Evolutionary conservation across 305 asterid genomes (phyloP), one percentile per base, ranked within the genome.

Genomic region (Fraxinus latifolia): DNA sequence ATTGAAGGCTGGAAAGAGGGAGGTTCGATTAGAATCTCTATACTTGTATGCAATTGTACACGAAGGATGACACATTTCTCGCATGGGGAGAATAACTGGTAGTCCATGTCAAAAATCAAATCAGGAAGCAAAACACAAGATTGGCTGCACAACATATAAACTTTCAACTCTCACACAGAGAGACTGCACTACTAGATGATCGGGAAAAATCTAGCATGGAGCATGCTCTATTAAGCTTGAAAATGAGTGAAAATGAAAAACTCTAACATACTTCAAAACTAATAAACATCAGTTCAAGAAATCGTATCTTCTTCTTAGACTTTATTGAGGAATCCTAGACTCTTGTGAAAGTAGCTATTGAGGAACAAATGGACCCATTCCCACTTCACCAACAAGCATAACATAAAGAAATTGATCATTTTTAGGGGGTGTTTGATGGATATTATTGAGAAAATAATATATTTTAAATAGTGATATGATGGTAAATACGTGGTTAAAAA

Each of bases 21-120:
- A 94, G 89, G 76, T 92, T 92, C 0, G 93, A 91, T 91, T 90
- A 3, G 96, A 92, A 83, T 94, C 95, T 23, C 96, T 88, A 82
- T 94, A 93, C 85, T 91, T 94, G 89, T 90, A 94, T 73, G 82
- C 89, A 80, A 93, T 94, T 70, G 91, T 86, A 83, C 97, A 93
- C n/a, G 92, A 91, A 50, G 98, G 98, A 9, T 87, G 0, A 90
- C 97, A 82, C 97, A 94, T 89, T 89, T 91, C 84, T 93, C 94
- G 14, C 96, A 90, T 17, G 97, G 94, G 93, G 93, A 79, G 97
- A 97, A 82, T 94, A 94, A 87, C 96, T 91, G 89, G 19, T 82
- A 83, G 87, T 27, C 77, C 85, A 81, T 55, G 67, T 73, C 29
- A 65, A 85, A 67, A 67, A 19, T 32, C 44, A 29, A 6, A 73